These are phyloP conservation scores for Lepidium sativum DNA, from an alignment of 345 rosid species.

Conservation along the genomic window DNA sequence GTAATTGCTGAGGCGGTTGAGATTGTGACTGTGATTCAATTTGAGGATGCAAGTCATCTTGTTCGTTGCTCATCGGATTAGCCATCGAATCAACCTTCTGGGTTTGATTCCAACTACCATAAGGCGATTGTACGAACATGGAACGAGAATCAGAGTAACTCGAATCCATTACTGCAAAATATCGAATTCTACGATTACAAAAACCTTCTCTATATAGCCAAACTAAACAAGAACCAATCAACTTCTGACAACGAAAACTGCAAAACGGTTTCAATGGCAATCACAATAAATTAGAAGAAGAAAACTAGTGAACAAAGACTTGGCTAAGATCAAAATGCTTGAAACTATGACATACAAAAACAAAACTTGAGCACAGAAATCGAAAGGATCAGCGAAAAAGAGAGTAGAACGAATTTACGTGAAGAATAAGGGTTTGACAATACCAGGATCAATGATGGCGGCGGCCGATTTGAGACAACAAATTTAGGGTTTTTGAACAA, in stretches of 20 bases:
- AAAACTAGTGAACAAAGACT: background rate
- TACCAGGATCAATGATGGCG: slow-evolving; percentile 27
- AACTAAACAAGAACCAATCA: background rate
- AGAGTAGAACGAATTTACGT: background rate
- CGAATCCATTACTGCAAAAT: slow-evolving; percentile 28
- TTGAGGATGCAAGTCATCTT: slow-evolving; percentile 38
- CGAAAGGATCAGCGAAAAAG: background rate
- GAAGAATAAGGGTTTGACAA: background rate
- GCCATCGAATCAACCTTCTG: slow-evolving; percentile 12
- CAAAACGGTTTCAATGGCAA: background rate
- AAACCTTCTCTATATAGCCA: background rate
- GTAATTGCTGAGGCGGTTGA: slow-evolving; percentile 22
- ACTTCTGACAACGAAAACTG: background rate
- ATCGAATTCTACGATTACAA: background rate
- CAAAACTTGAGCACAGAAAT: background rate
- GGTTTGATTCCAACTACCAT: slow-evolving; percentile 55
- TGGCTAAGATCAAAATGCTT: slow-evolving; percentile 19
- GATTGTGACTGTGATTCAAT: slow-evolving; percentile 17
- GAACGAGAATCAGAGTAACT: slow-evolving; percentile 50
- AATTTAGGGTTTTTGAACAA: slow-evolving; percentile 31
- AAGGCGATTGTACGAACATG: slow-evolving; percentile 33
- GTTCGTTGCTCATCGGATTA: slow-evolving; percentile 32
- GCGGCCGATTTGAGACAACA: slow-evolving; percentile 21
- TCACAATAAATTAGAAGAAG: background rate
- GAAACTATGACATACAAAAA: background rate